phyloP scores from a whole-genome alignment of 2,329 filamentous ascomycete species.

The Onygenales sp. region DNA sequence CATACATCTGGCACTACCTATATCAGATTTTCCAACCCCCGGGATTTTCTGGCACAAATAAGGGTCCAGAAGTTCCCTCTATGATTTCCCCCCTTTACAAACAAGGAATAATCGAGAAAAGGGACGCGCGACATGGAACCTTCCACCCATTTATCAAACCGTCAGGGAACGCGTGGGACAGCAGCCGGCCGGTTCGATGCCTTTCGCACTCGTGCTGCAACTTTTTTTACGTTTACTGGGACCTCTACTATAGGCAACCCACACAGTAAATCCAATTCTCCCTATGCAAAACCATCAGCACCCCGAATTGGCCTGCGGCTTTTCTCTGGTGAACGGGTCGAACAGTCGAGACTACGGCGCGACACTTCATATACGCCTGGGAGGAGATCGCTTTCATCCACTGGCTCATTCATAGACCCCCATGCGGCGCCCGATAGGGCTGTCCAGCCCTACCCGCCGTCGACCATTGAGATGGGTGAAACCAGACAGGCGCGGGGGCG shows the following conservation, averaged over 20 bases:
- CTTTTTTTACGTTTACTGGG: conserved; percentile 6
- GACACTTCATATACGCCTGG: not conserved
- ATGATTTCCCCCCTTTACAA: too few relatives aligned
- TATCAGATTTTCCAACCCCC: too few relatives aligned
- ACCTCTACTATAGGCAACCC: not conserved
- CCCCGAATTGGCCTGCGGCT: conserved; percentile 3
- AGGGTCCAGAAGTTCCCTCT: too few relatives aligned
- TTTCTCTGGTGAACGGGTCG: not conserved
- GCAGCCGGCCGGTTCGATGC: not conserved
- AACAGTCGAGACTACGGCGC: not conserved
- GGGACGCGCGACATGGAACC: not conserved
- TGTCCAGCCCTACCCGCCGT: conserved; percentile 7
- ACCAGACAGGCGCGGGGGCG: not conserved
- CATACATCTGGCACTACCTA: not conserved
- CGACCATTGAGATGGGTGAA: conserved; percentile 1
- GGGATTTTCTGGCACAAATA: too few relatives aligned
- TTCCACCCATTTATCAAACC: not conserved
- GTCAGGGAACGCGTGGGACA: not conserved
- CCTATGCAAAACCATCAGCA: not conserved
- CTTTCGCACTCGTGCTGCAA: conserved; percentile 1
- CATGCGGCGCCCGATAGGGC: conserved; percentile 6
- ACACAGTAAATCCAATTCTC: not conserved
- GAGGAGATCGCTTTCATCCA: conserved; percentile 15
- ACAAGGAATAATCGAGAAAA: not conserved
- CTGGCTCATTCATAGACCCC: conserved; percentile 16